phyloP scores from a whole-genome alignment of 1,284 basidiomycete species.

The Fomitopsis schrenkii region DNA sequence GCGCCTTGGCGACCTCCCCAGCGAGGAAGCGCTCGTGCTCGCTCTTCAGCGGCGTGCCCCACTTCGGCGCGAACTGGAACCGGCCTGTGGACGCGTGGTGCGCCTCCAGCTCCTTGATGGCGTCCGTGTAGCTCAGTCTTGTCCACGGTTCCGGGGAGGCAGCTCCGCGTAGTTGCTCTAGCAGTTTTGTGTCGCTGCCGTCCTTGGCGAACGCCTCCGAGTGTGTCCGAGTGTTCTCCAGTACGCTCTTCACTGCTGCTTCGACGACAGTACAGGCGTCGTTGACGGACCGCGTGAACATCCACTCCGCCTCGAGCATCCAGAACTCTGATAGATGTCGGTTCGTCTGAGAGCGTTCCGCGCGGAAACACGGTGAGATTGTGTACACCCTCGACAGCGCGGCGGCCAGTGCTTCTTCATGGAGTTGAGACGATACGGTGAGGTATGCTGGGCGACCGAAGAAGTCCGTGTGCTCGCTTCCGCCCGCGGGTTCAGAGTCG shows the following conservation, averaged over 20 bases:
- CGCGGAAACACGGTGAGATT: conserved; percentile 89
- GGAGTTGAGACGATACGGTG: conserved; percentile 93
- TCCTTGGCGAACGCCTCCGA: background rate
- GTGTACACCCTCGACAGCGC: conserved; percentile 86
- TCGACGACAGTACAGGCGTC: conserved; percentile 76
- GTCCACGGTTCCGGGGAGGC: conserved; percentile 44
- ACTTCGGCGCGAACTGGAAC: conserved; percentile 61
- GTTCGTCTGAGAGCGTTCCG: conserved; percentile 84
- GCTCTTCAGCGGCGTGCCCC: conserved; percentile 74
- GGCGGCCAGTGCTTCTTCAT: conserved; percentile 85
- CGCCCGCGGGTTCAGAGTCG: conserved; percentile 13
- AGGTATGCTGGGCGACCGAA: conserved; percentile 79
- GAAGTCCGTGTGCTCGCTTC: conserved; percentile 42
- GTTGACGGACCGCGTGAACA: conserved; percentile 47
- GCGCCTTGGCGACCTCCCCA: conserved; percentile 58
- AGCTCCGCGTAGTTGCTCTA: conserved; percentile 15
- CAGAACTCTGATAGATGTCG: conserved; percentile 98
- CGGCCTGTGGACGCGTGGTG: conserved; percentile 26
- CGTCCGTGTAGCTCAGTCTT: conserved; percentile 81
- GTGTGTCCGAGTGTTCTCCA: conserved; percentile 24
- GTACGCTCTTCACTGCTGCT: conserved; percentile 48
- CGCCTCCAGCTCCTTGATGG: conserved; percentile 56
- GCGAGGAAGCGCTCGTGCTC: conserved; percentile 95
- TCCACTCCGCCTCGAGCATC: conserved; percentile 97
- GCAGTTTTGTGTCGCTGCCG: conserved; percentile 11